phyloP scores from a whole-genome alignment of 139 green algal species.

The Desmodesmus armatus region DNA sequence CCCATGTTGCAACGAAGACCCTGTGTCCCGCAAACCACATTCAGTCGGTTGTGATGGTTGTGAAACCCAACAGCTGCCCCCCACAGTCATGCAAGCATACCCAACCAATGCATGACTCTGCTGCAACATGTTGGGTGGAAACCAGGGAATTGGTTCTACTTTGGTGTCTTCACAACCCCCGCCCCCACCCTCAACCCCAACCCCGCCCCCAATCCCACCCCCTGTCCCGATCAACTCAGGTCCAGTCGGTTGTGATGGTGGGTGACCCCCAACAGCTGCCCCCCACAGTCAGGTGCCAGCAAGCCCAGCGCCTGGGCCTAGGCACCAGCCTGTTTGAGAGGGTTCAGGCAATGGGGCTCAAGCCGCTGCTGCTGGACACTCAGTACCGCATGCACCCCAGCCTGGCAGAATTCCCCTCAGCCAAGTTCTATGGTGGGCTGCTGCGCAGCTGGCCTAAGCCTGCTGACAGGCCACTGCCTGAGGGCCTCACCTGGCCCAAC shows the following conservation, averaged over 20 bases:
- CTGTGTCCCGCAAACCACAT: too few relatives aligned
- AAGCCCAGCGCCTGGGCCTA: constrained; percentile 67
- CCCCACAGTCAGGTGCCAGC: constrained; percentile 81
- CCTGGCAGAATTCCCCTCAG: constrained; percentile 62
- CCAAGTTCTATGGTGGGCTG: constrained; percentile 49
- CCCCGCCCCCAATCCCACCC: too few relatives aligned
- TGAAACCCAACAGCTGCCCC: constrained; percentile 90
- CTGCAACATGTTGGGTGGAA: too few relatives aligned
- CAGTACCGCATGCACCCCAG: constrained; percentile 93
- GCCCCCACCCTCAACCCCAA: too few relatives aligned
- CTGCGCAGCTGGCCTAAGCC: constrained; percentile 50
- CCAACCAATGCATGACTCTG: too few relatives aligned
- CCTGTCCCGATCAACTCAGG: too few relatives aligned
- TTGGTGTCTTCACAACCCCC: too few relatives aligned
- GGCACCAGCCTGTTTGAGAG: constrained; percentile 71
- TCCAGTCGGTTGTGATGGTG: constrained; percentile 84
- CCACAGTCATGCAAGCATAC: constrained; percentile 83
- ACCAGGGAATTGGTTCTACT: too few relatives aligned
- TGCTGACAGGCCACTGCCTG: constrained; percentile 34
- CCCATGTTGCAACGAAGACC: too few relatives aligned
- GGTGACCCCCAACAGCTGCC: constrained; percentile 93
- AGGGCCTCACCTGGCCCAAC: background rate
- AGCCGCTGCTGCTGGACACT: constrained; percentile 63
- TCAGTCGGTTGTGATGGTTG: constrained; percentile 86
- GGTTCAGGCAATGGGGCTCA: constrained; percentile 63